A percentile compares a stretch with the other conserved stretches of the same genome.
phyloP scores from a whole-genome alignment of 352 stramenopile species.

The Pythium scleroteichum region DNA sequence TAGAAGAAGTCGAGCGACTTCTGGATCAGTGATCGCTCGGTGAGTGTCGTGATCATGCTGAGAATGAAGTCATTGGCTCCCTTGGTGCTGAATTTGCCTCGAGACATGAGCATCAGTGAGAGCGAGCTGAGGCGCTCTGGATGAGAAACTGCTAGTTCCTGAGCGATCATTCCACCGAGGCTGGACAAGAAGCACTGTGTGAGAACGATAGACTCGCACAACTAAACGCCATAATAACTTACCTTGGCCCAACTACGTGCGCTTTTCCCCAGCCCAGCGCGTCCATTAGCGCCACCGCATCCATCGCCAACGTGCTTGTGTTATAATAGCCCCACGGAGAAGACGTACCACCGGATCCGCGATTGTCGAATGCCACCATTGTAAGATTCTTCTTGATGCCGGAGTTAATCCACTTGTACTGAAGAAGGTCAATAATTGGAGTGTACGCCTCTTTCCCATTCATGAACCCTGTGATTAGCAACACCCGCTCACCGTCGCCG shows the following conservation, averaged over 20 bases:
- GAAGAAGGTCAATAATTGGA: slow-evolving; percentile 35
- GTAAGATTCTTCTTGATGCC: slow-evolving; percentile 29
- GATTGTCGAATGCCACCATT: slow-evolving; percentile 1
- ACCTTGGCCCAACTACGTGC: not conserved
- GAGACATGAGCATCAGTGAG: slow-evolving; percentile 1
- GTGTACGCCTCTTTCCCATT: slow-evolving; percentile 38
- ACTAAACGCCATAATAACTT: not conserved
- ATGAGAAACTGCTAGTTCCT: not conserved
- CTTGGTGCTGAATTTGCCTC: not conserved
- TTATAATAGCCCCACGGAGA: slow-evolving; percentile 1
- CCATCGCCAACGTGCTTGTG: slow-evolving; percentile 5
- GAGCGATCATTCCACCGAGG: not conserved
- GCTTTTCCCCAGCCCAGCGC: not conserved
- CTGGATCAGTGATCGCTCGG: not conserved
- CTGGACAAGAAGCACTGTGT: not conserved
- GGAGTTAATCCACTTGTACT: slow-evolving; percentile 35
- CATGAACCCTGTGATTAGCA: slow-evolving; percentile 50
- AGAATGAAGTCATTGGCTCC: slow-evolving; percentile 1
- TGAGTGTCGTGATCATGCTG: not conserved
- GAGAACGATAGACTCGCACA: too few species aligned
- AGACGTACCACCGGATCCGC: not conserved
- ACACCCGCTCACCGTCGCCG: slow-evolving; percentile 32
- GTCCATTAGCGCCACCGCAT: slow-evolving; percentile 1
- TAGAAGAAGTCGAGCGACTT: slow-evolving; percentile 3
- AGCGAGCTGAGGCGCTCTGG: not conserved